Evolutionary conservation across 345 rosid genomes (phyloP).

Genomic region (Populus nigra): DNA sequence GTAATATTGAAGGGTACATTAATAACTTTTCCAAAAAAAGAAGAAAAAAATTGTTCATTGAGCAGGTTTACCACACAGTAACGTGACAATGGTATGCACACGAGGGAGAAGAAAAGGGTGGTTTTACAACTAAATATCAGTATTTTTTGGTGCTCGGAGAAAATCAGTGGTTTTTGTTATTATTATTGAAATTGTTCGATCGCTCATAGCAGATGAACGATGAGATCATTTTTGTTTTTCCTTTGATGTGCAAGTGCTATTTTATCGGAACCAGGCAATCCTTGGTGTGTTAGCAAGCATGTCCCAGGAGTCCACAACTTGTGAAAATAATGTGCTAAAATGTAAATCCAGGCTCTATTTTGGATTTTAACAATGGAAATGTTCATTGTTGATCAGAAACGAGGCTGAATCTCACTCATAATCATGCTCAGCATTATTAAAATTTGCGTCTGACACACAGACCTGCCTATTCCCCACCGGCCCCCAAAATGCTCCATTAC

Average conservation of each 20-base stretch:
- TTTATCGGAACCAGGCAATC: not conserved
- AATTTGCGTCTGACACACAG: not conserved
- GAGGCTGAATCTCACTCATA: not conserved
- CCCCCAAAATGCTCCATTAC: slow-evolving; percentile 8
- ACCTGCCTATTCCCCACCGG: not conserved
- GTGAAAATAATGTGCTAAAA: not conserved
- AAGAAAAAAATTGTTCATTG: too few relatives aligned
- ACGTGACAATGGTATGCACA: too few relatives aligned
- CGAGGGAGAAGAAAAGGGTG: too few relatives aligned
- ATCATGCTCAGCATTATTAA: too few relatives aligned
- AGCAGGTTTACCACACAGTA: too few relatives aligned
- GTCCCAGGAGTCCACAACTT: not conserved
- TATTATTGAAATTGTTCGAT: not conserved
- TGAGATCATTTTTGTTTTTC: not conserved
- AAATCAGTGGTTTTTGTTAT: not conserved
- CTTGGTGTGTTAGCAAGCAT: too few relatives aligned
- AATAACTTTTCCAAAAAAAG: too few relatives aligned
- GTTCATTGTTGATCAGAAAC: not conserved
- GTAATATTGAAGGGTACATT: too few relatives aligned
- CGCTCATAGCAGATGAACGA: not conserved
- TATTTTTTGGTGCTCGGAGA: not conserved
- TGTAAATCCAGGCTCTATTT: not conserved
- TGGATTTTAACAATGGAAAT: not conserved
- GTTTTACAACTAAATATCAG: not conserved
- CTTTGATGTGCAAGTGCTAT: not conserved